Percentiles rank a stretch among this genome's conserved stretches.
phyloP scores from a whole-genome alignment of 2,329 filamentous ascomycete genomes.

The Blastomyces silverae region DNA sequence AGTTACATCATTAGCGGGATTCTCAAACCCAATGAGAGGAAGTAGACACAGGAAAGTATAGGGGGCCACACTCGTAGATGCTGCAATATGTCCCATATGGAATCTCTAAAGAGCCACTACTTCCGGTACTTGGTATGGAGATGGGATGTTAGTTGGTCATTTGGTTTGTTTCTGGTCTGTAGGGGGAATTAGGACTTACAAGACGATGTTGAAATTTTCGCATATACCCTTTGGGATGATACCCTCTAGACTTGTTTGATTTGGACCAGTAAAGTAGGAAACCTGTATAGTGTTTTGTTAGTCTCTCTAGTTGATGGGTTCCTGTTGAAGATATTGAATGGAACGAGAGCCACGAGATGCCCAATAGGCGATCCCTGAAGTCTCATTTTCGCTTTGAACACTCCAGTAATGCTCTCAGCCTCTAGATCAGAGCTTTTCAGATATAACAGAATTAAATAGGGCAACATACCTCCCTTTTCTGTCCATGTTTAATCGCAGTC shows the following conservation, averaged over 20 bases:
- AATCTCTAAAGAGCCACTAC: slow-evolving; percentile 2
- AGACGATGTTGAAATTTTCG: background rate
- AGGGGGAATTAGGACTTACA: background rate
- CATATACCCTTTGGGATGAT: background rate
- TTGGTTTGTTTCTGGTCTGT: background rate
- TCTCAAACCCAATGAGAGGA: background rate
- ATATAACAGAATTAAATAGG: background rate
- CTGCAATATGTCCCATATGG: slow-evolving; percentile 9
- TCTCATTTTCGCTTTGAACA: background rate
- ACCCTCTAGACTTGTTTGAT: background rate
- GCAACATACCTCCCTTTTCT: background rate
- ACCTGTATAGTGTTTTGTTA: slow-evolving; percentile 2
- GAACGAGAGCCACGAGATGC: background rate
- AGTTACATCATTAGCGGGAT: background rate
- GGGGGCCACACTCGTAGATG: slow-evolving; percentile 2
- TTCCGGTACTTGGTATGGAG: background rate
- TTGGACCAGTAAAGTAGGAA: background rate
- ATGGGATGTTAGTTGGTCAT: background rate
- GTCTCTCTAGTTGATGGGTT: background rate
- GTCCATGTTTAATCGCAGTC: background rate
- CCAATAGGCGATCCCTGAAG: too few species aligned
- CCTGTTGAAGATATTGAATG: background rate
- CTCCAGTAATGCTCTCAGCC: background rate
- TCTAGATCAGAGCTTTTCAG: background rate
- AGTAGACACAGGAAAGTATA: background rate